Evolutionary conservation across 2,329 filamentous ascomycete genomes (phyloP).

Genomic region (Ophioceras dolichostomum): DNA sequence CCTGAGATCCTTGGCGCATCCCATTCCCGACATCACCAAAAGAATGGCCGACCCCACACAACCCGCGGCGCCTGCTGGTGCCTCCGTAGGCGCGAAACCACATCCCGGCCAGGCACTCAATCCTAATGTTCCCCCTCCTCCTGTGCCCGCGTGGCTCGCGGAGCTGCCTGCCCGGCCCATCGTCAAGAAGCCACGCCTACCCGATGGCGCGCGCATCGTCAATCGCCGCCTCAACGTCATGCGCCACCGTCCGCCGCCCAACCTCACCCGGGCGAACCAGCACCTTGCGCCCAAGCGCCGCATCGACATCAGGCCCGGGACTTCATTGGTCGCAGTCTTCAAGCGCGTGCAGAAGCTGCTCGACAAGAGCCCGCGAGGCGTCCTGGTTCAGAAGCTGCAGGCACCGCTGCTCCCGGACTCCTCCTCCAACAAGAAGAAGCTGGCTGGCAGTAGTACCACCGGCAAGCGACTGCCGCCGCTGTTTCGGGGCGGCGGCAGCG

Average conservation of each 20-base stretch:
- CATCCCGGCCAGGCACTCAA: no score
- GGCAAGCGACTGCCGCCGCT: no score
- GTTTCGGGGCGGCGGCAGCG: not conserved
- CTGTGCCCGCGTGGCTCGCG: no score
- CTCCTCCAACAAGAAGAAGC: conserved; percentile 15
- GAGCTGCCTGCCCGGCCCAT: conserved; percentile 13
- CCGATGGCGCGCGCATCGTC: conserved; percentile 5
- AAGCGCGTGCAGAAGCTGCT: conserved; percentile 54
- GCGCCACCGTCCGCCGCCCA: conserved; percentile 10
- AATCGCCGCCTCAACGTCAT: conserved; percentile 8
- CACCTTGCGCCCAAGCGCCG: conserved; percentile 10
- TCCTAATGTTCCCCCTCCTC: no score
- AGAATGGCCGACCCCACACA: no score
- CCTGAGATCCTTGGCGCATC: no score
- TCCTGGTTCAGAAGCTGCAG: conserved; percentile 31
- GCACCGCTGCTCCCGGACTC: conserved; percentile 19
- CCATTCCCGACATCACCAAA: no score
- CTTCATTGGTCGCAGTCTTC: conserved; percentile 56
- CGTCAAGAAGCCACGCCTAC: conserved; percentile 17
- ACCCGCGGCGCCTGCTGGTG: no score
- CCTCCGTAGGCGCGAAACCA: no score
- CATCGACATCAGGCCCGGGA: conserved; percentile 53
- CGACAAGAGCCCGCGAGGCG: conserved; percentile 31
- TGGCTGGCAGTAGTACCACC: conserved; percentile 17
- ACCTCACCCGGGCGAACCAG: conserved; percentile 7